Evolutionary conservation across 495 filamentous ascomycete genomes (phyloP).

Genomic region (Hypomontagnella monticulosa): DNA sequence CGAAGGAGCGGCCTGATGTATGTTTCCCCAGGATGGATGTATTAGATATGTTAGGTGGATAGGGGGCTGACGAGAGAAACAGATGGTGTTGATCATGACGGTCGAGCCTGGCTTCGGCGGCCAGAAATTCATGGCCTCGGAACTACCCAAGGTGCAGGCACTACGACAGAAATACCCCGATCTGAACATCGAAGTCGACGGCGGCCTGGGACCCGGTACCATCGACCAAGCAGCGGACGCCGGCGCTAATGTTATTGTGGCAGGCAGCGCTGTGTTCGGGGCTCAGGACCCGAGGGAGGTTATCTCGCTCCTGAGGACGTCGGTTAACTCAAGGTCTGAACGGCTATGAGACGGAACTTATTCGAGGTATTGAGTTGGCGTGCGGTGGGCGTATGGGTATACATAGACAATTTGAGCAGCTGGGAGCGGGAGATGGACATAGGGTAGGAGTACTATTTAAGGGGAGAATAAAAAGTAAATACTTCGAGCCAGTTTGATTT

Average conservation of each 20-base stretch:
- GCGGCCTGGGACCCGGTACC: constrained; percentile 85
- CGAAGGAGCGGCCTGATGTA: constrained; percentile 88
- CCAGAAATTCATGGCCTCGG: constrained; percentile 96
- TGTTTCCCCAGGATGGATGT: constrained; percentile 47
- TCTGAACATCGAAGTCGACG: constrained; percentile 96
- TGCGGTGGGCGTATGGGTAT: background rate
- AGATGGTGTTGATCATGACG: constrained; percentile 99
- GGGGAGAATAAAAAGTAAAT: too few species aligned
- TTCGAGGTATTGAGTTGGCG: background rate
- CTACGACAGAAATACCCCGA: constrained; percentile 86
- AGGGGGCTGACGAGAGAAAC: background rate
- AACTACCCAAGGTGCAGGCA: constrained; percentile 90
- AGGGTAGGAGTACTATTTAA: too few species aligned
- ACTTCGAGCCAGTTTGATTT: too few species aligned
- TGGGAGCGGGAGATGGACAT: too few species aligned
- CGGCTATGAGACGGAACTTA: constrained; percentile 37
- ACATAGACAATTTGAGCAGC: background rate
- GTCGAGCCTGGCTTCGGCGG: constrained; percentile 97
- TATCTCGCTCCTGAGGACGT: constrained; percentile 78
- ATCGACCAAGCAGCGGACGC: constrained; percentile 95
- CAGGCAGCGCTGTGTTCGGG: constrained; percentile 96
- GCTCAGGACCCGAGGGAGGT: constrained; percentile 87
- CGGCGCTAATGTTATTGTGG: constrained; percentile 97
- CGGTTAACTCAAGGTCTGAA: constrained; percentile 71
- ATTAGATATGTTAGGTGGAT: too few species aligned